These are phyloP conservation scores for Nakazawaea populi DNA, from an alignment of 805 yeast genomes.

Conservation along the genomic window DNA sequence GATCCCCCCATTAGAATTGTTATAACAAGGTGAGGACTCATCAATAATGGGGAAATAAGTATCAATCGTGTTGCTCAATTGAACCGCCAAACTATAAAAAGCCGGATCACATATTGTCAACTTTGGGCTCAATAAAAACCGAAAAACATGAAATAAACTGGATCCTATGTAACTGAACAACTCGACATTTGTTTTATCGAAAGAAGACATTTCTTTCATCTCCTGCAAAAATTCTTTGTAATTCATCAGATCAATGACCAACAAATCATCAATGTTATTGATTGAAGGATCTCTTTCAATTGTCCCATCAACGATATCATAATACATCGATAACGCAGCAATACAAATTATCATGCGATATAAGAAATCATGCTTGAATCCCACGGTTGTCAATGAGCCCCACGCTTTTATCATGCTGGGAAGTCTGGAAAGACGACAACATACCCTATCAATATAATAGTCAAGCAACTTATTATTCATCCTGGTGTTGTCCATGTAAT, in stretches of 20 bases:
- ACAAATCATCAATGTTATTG: conserved; percentile 1
- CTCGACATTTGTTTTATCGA: background rate
- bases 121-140: conserved; percentile 1
- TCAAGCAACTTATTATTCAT: conserved; percentile 5
- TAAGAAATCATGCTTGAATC: conserved; percentile 3
- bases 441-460: background rate
- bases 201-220: background rate
- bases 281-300: background rate
- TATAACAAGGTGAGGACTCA: background rate
- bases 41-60: background rate
- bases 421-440: background rate
- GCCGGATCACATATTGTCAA: conserved; percentile 6
- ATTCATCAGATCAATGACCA: conserved; percentile 3
- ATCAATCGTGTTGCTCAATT: background rate
- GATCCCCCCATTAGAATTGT: background rate
- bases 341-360: conserved; percentile 2
- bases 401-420: conserved; percentile 2
- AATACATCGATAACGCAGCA: background rate
- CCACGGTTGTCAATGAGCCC: background rate
- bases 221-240: background rate
- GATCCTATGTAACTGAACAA: conserved; percentile 1
- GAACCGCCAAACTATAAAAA: background rate
- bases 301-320: background rate
- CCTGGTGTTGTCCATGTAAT: conserved; percentile 3
- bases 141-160: background rate